Evolutionary conservation across 495 filamentous ascomycete species (phyloP).

Genomic region (Gamarada debralockiae): DNA sequence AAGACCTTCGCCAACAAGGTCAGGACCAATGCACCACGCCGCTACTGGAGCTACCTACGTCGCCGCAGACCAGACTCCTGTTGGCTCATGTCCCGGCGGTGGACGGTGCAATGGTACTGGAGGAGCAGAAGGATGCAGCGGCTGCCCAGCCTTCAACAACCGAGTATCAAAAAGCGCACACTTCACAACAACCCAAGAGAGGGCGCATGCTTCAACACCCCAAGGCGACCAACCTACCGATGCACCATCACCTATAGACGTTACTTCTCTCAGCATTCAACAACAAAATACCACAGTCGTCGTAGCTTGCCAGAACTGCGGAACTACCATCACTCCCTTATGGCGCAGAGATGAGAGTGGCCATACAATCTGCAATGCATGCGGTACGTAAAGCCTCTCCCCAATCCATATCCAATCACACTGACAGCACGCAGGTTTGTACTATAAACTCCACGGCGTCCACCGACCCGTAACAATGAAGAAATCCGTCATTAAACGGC

Average conservation of each 20-base stretch:
- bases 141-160: conserved; percentile 97
- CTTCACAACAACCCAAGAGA: conserved; percentile 40
- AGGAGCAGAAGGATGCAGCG: conserved; percentile 91
- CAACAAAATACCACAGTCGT: conserved; percentile 63
- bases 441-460: conserved; percentile 92
- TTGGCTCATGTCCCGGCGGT: conserved; percentile 91
- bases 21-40: conserved; percentile 24
- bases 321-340: conserved; percentile 91
- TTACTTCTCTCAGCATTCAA: conserved; percentile 27
- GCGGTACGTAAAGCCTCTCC: conserved; percentile 71
- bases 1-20: conserved; percentile 35
- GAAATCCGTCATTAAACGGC: conserved; percentile 91
- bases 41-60: conserved; percentile 67
- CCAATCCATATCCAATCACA: not conserved
- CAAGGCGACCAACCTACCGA: conserved; percentile 23
- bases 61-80: conserved; percentile 62
- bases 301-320: conserved; percentile 95
- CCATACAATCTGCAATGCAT: conserved; percentile 98
- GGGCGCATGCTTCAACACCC: not conserved
- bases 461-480: conserved; percentile 96
- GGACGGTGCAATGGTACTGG: conserved; percentile 96
- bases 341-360: conserved; percentile 95
- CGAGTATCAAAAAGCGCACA: conserved; percentile 84
- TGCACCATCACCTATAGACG: conserved; percentile 34
- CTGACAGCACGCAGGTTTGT: conserved; percentile 60